phyloP scores from a whole-genome alignment of 768 basidiomycete genomes.

The Pulveroboletus frians region DNA sequence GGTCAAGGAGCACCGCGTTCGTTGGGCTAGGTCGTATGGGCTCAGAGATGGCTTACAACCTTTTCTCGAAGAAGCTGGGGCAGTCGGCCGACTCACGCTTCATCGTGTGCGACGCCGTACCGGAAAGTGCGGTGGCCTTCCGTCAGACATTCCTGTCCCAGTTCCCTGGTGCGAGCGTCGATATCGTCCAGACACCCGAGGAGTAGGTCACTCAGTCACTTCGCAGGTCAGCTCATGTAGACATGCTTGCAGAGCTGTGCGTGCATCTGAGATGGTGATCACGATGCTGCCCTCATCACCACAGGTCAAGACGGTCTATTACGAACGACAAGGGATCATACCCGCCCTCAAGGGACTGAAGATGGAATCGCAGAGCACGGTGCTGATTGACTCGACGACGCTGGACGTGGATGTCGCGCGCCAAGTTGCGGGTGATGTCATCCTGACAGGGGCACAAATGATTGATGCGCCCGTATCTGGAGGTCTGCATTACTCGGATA shows the following conservation, averaged over 20 bases:
- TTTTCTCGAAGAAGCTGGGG: conserved; percentile 70
- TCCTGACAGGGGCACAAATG: conserved; percentile 59
- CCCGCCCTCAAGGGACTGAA: conserved; percentile 51
- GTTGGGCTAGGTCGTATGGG: conserved; percentile 90
- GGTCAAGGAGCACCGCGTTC: conserved; percentile 60
- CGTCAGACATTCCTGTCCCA: conserved; percentile 47
- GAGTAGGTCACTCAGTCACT: conserved; percentile 49
- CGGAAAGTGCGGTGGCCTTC: conserved; percentile 55
- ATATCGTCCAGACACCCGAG: conserved; percentile 58
- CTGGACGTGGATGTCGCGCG: conserved; percentile 75
- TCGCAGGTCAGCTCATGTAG: conserved; percentile 6
- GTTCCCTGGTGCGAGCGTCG: conserved; percentile 56
- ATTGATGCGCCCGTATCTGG: conserved; percentile 95
- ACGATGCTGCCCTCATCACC: conserved; percentile 94
- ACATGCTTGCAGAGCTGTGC: conserved; percentile 48
- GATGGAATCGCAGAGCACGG: conserved; percentile 38
- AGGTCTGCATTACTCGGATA: conserved; percentile 43
- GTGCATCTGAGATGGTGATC: conserved; percentile 60
- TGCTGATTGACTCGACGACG: conserved; percentile 90
- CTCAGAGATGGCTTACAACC: conserved; percentile 78
- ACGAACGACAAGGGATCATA: conserved; percentile 55
- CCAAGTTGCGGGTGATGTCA: conserved; percentile 53
- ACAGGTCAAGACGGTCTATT: conserved; percentile 76
- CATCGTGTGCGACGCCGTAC: conserved; percentile 73
- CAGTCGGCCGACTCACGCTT: conserved; percentile 52